Evolutionary conservation across 257 asterid species (phyloP).

Genomic region (Nicotiana noctiflora): DNA sequence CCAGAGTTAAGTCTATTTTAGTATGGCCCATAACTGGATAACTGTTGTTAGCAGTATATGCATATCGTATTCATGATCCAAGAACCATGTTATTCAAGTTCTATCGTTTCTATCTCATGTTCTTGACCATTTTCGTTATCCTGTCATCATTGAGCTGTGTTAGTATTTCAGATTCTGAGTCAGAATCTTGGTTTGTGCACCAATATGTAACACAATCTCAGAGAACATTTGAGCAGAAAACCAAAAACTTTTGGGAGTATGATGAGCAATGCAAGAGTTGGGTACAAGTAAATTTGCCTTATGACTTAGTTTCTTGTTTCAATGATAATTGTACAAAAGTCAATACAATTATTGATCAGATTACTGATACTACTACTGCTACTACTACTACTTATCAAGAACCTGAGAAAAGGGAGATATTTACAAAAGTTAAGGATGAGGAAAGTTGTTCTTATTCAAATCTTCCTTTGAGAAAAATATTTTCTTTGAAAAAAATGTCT

Average conservation of each 20-base stretch:
- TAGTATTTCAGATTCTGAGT: conserved; percentile 27
- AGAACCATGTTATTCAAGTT: conserved; percentile 33
- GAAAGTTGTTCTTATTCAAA: neutral
- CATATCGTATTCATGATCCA: neutral
- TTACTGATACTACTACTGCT: neutral
- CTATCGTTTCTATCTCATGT: conserved; percentile 9
- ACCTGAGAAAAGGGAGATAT: neutral
- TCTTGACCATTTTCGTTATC: conserved; percentile 19
- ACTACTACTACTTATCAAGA: conserved; percentile 3
- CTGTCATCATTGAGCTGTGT: conserved; percentile 18
- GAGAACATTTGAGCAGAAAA: conserved; percentile 53
- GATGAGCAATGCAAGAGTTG: conserved; percentile 50
- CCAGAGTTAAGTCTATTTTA: conserved; percentile 16
- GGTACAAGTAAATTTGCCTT: conserved; percentile 62
- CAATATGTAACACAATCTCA: conserved; percentile 27
- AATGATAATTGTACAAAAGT: conserved; percentile 43
- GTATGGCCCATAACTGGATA: conserved; percentile 32
- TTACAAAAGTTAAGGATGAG: neutral
- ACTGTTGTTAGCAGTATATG: conserved; percentile 12
- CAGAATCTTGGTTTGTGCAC: conserved; percentile 32
- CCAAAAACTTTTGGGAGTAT: conserved; percentile 62
- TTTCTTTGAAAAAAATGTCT: conserved; percentile 64
- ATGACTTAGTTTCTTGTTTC: conserved; percentile 55
- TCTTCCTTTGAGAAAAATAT: conserved; percentile 47
- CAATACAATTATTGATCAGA: conserved; percentile 33